phyloP scores from a whole-genome alignment of 148 eudicot genomes.

The Rhododendron mucronatum region DNA sequence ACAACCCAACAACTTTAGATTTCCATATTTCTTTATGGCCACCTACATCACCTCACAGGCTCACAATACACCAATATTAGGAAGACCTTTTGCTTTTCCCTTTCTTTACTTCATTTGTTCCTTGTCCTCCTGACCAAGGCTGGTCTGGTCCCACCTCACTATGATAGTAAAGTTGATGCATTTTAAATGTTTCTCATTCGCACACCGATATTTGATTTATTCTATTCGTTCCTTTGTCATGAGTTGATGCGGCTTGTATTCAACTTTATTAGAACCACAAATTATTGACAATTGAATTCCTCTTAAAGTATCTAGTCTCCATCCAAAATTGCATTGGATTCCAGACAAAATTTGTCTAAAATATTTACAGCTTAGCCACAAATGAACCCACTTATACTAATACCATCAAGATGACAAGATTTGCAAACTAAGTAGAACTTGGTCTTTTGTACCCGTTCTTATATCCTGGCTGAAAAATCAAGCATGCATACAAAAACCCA shows the following conservation, averaged over 20 bases:
- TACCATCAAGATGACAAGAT: neutral
- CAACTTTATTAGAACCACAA: neutral
- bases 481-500: neutral
- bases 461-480: neutral
- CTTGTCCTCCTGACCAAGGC: neutral
- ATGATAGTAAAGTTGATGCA: neutral
- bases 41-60: neutral
- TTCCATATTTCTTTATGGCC: neutral
- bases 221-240: neutral
- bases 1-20: neutral
- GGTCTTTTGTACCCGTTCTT: neutral
- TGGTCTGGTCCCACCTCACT: neutral
- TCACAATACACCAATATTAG: neutral
- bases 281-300: neutral
- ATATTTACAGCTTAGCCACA: neutral
- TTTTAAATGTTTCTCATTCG: neutral
- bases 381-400: neutral
- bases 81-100: neutral
- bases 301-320: neutral
- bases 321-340: constrained; percentile 6
- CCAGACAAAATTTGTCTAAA: neutral
- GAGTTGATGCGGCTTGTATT: neutral
- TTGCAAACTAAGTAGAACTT: neutral
- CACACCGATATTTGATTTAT: neutral
- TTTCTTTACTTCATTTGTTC: neutral